A percentile compares a stretch with the other conserved stretches of the same genome.
Evolutionary conservation across 371 early-diverging fungal genomes (phyloP).

Genomic region (Capniomyces stellatus): DNA sequence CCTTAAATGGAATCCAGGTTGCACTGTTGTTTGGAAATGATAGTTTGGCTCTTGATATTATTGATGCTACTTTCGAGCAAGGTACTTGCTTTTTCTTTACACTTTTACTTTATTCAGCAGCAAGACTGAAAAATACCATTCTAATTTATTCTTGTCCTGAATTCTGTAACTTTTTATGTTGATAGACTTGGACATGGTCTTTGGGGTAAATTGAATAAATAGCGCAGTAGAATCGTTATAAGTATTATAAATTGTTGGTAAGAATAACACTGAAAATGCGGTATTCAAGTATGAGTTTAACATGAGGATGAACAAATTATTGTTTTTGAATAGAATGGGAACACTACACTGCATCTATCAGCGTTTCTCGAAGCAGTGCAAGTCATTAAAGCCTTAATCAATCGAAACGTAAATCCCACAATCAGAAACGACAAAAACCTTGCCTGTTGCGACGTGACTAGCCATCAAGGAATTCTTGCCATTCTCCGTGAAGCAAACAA

Average conservation of each 20-base stretch:
- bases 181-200: background rate
- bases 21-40: conserved; percentile 37
- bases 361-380: conserved; percentile 31
- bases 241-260: background rate
- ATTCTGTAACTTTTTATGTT: background rate
- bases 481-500: background rate
- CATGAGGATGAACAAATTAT: background rate
- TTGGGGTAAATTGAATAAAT: too few species aligned
- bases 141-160: background rate
- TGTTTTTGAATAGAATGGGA: conserved; percentile 22
- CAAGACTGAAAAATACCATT: background rate
- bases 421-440: conserved; percentile 10
- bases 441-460: background rate
- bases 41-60: conserved; percentile 37
- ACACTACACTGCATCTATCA: conserved; percentile 39
- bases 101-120: conserved; percentile 2
- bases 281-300: background rate
- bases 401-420: conserved; percentile 30
- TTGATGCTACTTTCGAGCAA: conserved; percentile 38
- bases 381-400: conserved; percentile 32
- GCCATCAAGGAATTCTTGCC: background rate
- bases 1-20: conserved; percentile 32
- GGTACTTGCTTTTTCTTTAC: conserved; percentile 23
- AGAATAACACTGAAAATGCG: background rate
- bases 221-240: too few species aligned